Conservation (phyloP, 1,139 yeast species). For the Debaryomycetaceae sp. region DNA sequence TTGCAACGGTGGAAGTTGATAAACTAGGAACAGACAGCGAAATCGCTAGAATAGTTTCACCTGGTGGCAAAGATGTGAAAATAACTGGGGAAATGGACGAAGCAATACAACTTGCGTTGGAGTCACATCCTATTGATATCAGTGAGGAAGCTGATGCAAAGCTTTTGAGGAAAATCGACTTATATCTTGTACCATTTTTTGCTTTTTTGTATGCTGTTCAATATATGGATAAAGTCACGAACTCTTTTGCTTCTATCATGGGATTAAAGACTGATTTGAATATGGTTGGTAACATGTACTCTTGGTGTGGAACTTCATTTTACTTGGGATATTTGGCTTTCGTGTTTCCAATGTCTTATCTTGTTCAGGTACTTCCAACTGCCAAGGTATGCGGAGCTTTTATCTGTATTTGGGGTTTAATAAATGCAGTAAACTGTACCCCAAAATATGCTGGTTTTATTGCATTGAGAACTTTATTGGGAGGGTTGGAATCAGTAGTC, state of each 20-base stretch:
- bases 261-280: conserved; percentile 39
- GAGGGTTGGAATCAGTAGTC: conserved; percentile 46
- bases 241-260: conserved; percentile 51
- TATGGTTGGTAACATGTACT: conserved; percentile 33
- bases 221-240: conserved; percentile 36
- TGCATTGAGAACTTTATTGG: conserved; percentile 40
- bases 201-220: background rate
- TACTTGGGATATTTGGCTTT: conserved; percentile 47
- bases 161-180: background rate
- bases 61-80: too few species aligned
- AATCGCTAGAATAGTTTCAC: too few species aligned
- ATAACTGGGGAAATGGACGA: too few species aligned
- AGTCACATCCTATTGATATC: conserved; percentile 1
- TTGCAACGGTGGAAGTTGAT: too few species aligned
- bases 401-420: conserved; percentile 41
- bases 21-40: too few species aligned
- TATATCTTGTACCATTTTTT: background rate
- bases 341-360: conserved; percentile 39
- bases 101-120: background rate
- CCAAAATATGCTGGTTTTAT: conserved; percentile 37
- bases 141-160: background rate
- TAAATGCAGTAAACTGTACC: conserved; percentile 32
- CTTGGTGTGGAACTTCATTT: conserved; percentile 41
- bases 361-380: conserved; percentile 37
- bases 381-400: conserved; percentile 36